These are phyloP conservation scores for Phlebiopsis flavidoalba DNA, from an alignment of 768 basidiomycete species.

Conservation along the genomic window DNA sequence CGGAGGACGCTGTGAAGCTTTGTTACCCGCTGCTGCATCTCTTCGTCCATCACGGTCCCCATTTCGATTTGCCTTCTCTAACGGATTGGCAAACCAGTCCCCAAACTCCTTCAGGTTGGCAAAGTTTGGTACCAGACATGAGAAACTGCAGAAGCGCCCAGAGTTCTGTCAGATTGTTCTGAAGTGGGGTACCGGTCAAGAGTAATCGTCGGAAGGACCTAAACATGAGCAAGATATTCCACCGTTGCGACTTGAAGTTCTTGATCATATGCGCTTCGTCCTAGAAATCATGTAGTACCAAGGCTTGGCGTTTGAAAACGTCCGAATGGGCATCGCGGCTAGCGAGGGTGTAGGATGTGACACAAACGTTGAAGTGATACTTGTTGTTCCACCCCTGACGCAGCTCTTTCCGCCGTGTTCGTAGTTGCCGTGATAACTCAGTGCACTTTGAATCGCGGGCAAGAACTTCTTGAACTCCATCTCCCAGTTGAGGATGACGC, in stretches of 20 bases:
- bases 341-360: constrained; percentile 92
- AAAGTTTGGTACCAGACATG: constrained; percentile 83
- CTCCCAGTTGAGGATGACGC: constrained; percentile 93
- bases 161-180: constrained; percentile 94
- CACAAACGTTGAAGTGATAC: constrained; percentile 88
- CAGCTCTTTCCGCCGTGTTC: constrained; percentile 84
- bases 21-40: constrained; percentile 76
- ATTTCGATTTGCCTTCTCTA: constrained; percentile 93
- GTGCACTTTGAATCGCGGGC: constrained; percentile 69
- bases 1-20: constrained; percentile 94
- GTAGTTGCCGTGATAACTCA: constrained; percentile 90
- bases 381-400: constrained; percentile 90
- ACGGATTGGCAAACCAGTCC: constrained; percentile 94
- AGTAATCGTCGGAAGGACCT: constrained; percentile 81
- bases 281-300: constrained; percentile 97
- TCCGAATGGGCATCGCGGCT: constrained; percentile 83
- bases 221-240: constrained; percentile 89
- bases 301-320: constrained; percentile 84
- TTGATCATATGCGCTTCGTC: constrained; percentile 99
- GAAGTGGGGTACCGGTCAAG: constrained; percentile 91
- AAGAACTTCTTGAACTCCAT: constrained; percentile 97
- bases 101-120: constrained; percentile 91
- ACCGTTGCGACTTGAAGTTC: constrained; percentile 91
- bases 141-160: constrained; percentile 96
- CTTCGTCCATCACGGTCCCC: constrained; percentile 70